Evolutionary conservation across 495 filamentous ascomycete genomes (phyloP).

Genomic region (Penicillium turbatum): DNA sequence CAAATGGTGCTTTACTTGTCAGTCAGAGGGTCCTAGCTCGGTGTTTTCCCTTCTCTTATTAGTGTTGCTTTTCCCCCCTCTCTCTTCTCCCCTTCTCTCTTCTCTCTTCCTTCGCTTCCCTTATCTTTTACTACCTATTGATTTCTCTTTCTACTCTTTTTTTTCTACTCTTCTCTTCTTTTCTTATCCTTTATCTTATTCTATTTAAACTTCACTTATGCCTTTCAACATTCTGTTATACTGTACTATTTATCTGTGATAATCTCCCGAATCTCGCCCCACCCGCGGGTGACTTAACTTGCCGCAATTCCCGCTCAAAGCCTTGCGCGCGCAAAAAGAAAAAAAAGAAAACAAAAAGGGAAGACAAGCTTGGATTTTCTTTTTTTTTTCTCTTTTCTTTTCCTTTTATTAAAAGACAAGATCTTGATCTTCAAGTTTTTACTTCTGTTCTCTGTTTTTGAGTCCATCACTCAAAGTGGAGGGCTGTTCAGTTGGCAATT

Average conservation of each 20-base stretch:
- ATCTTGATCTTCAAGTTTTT: not conserved
- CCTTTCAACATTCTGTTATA: not conserved
- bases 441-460: not conserved
- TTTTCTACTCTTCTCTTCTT: not conserved
- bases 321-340: not conserved
- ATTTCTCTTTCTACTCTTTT: not conserved
- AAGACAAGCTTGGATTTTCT: not conserved
- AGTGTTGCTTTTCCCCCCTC: conserved; percentile 5
- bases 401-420: no score
- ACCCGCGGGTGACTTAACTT: conserved; percentile 5
- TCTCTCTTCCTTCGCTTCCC: not conserved
- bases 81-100: conserved; percentile 8
- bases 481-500: not conserved
- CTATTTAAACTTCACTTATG: not conserved
- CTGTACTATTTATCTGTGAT: conserved; percentile 1
- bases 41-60: conserved; percentile 10
- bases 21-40: conserved; percentile 6
- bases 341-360: not conserved
- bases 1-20: not conserved
- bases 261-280: conserved; percentile 9
- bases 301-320: conserved; percentile 4
- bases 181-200: not conserved
- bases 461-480: not conserved
- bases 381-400: no score
- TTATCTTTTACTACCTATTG: conserved; percentile 4